Base-by-base conservation (phyloP, 139 green algal species). In the Chlorella sorokiniana region DNA sequence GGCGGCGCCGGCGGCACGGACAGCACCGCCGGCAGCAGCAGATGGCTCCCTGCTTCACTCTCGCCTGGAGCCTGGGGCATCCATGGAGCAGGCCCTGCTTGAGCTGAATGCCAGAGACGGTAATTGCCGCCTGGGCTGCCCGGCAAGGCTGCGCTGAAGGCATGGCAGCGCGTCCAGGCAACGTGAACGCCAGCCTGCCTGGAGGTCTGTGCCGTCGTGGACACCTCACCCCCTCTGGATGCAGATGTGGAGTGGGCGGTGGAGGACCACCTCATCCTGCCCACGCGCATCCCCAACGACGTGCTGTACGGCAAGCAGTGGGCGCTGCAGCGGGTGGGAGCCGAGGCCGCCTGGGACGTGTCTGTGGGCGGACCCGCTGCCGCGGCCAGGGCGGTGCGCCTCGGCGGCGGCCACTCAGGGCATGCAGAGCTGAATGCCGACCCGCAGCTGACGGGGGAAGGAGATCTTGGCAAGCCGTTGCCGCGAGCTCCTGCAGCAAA, bases 161-260 rank as follows among this genome's bases (percentile, higher is more conserved):
- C n/a, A n/a, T n/a, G n/a, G n/a, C n/a, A n/a, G n/a, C n/a, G n/a
- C n/a, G n/a, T n/a, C n/a, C n/a, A n/a, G n/a, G n/a, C n/a, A n/a
- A n/a, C n/a, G n/a, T n/a, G n/a, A n/a, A n/a, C n/a, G n/a, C n/a
- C n/a, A n/a, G n/a, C n/a, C n/a, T n/a, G n/a, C n/a, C n/a, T n/a
- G n/a, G n/a, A n/a, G n/a, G n/a, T n/a, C n/a, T n/a, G n/a, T n/a
- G n/a, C n/a, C n/a, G n/a, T n/a, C n/a, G n/a, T n/a, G n/a, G n/a
- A n/a, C n/a, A n/a, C n/a, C n/a, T n/a, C n/a, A n/a, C n/a, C n/a
- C n/a, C n/a, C n/a, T n/a, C n/a, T n/a, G 22, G 18, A 65, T 77
- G 45, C 70, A 77, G 70, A 77, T 45, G 70, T 77, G 45, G 70
- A 45, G 70, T 77, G 37, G 22, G 70, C 70, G 10, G 41, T 63